Percentiles rank a stretch among this genome's conserved stretches.
These are phyloP conservation scores for Heliophila coronopifolia DNA, from an alignment of 441 rosid species.

Conservation along the genomic window DNA sequence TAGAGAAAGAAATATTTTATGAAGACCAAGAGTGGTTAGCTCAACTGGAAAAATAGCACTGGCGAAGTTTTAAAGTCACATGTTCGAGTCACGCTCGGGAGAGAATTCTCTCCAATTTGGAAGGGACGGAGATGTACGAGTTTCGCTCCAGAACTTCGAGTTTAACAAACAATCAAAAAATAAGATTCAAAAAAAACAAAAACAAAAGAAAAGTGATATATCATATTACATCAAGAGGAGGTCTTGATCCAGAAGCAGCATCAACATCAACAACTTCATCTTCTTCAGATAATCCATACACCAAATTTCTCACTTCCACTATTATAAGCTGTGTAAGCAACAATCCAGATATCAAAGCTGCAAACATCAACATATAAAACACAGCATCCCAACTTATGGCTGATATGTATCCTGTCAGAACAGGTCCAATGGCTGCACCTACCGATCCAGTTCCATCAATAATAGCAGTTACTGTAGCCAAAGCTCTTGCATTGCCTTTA, in stretches of 20 bases:
- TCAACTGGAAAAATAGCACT: no score
- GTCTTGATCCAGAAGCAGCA: constrained; percentile 1
- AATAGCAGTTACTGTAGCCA: constrained; percentile 93
- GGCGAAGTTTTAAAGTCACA: no score
- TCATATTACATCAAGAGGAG: constrained; percentile 31
- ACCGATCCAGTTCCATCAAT: constrained; percentile 95
- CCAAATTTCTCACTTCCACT: constrained; percentile 54
- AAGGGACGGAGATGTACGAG: no score
- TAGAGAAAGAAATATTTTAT: no score
- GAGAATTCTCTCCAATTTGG: no score
- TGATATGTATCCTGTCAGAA: constrained; percentile 80
- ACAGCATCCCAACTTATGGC: constrained; percentile 74
- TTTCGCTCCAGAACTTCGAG: no score
- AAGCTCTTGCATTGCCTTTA: constrained; percentile 71
- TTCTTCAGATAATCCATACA: constrained; percentile 37
- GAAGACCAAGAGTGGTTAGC: no score
- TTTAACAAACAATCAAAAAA: no score
- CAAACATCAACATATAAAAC: constrained; percentile 83
- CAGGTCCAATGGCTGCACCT: constrained; percentile 91
- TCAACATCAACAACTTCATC: constrained; percentile 2
- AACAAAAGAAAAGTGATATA: no score
- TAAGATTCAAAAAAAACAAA: no score
- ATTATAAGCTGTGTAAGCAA: constrained; percentile 65
- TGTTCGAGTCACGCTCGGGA: no score
- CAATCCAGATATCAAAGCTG: constrained; percentile 75